Percentiles rank a stretch among this genome's conserved stretches.
Conservation (phyloP, 805 yeast genomes). For the Kuraishia ogatae region DNA sequence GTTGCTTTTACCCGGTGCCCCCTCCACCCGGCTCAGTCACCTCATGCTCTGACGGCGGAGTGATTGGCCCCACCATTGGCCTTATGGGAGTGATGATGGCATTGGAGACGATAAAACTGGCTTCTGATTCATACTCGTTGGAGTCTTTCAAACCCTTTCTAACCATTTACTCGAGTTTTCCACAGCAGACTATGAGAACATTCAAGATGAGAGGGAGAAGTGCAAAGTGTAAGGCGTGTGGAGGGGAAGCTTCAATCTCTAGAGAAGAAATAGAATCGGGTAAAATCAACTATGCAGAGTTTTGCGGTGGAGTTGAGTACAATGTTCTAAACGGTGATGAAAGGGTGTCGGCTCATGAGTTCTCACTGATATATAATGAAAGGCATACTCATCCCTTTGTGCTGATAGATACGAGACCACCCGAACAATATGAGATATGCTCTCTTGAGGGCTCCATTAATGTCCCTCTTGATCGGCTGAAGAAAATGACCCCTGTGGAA, state of each 20-base stretch:
- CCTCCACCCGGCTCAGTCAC: constrained; percentile 80
- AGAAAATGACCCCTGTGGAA: constrained; percentile 19
- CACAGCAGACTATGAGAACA: constrained; percentile 54
- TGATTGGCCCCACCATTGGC: constrained; percentile 95
- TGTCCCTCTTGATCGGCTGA: constrained; percentile 49
- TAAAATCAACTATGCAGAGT: constrained; percentile 52
- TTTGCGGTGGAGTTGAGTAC: constrained; percentile 60
- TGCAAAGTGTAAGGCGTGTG: constrained; percentile 55
- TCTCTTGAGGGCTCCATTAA: constrained; percentile 51
- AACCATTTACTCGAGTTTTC: constrained; percentile 59
- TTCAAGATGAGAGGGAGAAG: constrained; percentile 76
- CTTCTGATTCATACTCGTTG: constrained; percentile 43
- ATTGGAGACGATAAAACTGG: constrained; percentile 70
- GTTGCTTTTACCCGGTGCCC: constrained; percentile 88
- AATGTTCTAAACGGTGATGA: constrained; percentile 33
- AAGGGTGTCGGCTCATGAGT: constrained; percentile 37
- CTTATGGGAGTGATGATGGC: constrained; percentile 86
- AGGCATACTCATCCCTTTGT: constrained; percentile 22
- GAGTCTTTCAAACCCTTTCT: constrained; percentile 61
- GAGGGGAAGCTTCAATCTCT: constrained; percentile 42
- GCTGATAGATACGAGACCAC: constrained; percentile 67
- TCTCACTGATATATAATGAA: constrained; percentile 5
- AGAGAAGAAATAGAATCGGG: constrained; percentile 34
- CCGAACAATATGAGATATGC: constrained; percentile 65
- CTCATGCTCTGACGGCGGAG: constrained; percentile 90